Conservation (phyloP, 108 stramenopile species). For the Skeletonema costatum region DNA sequence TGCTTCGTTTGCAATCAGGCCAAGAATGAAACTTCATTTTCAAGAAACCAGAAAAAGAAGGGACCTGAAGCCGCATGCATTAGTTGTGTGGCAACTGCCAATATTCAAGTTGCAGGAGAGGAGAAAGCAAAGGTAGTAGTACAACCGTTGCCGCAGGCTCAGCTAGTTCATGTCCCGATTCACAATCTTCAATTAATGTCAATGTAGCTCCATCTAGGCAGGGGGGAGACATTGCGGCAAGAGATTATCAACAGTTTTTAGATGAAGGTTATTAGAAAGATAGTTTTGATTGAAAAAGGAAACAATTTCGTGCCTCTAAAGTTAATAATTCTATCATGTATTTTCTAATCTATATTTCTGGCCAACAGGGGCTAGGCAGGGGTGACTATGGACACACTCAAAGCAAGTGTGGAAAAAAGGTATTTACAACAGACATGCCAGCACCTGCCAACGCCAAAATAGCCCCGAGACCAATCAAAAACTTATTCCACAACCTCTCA, state of each 20-base stretch:
- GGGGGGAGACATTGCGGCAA: neutral
- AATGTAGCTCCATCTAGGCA: neutral
- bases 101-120: neutral
- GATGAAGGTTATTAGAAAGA: neutral
- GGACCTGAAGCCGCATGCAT: conserved; percentile 14
- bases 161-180: neutral
- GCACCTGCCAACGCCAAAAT: conserved; percentile 57
- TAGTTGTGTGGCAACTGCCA: conserved; percentile 18
- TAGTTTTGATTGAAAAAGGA: neutral
- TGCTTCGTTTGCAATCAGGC: conserved; percentile 10
- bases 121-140: neutral
- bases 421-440: conserved; percentile 52
- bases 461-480: conserved; percentile 61
- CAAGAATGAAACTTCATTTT: conserved; percentile 5
- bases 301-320: neutral
- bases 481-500: conserved; percentile 58
- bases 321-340: neutral
- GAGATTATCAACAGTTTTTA: neutral
- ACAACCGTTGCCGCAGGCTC: neutral
- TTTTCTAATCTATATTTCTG: neutral
- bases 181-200: neutral
- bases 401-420: conserved; percentile 65
- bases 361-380: no score
- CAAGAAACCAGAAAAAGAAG: conserved; percentile 10
- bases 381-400: conserved; percentile 2